A percentile compares a stretch with the other conserved stretches of the same genome.
Evolutionary conservation across 2,329 filamentous ascomycete genomes (phyloP).

Genomic region (Aspergillus unguis): DNA sequence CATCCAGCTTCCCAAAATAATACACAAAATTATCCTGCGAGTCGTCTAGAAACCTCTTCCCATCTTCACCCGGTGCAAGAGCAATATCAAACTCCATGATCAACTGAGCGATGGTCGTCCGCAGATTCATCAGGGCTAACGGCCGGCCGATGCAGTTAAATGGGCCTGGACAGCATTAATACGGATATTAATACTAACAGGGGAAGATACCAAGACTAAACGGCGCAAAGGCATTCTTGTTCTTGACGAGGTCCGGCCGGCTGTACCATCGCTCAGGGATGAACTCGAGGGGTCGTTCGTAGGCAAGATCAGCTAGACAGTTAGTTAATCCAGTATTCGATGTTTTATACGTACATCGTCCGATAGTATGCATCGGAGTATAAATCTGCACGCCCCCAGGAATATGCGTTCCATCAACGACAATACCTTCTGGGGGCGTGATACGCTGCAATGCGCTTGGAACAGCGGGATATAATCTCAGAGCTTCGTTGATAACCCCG

Average conservation of each 20-base stretch:
- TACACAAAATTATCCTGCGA: constrained; percentile 39
- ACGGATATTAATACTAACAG: neutral
- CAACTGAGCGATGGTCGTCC: constrained; percentile 33
- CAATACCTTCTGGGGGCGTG: constrained; percentile 18
- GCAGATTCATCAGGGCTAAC: constrained; percentile 37
- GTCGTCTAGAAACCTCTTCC: constrained; percentile 27
- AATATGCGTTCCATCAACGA: constrained; percentile 16
- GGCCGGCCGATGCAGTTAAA: constrained; percentile 38
- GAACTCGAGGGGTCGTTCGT: constrained; percentile 23
- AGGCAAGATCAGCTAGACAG: constrained; percentile 25
- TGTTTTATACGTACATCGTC: constrained; percentile 21
- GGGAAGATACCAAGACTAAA: constrained; percentile 30
- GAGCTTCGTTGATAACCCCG: constrained; percentile 16
- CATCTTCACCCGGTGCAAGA: constrained; percentile 38
- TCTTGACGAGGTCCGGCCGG: constrained; percentile 32
- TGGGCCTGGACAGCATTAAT: constrained; percentile 18
- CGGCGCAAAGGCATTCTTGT: constrained; percentile 33
- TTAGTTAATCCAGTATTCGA: neutral
- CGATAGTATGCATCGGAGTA: constrained; percentile 22
- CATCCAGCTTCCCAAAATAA: constrained; percentile 15
- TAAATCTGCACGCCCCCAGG: constrained; percentile 21
- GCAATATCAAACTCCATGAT: constrained; percentile 35
- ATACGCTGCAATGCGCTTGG: constrained; percentile 10
- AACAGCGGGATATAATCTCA: constrained; percentile 14
- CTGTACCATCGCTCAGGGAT: constrained; percentile 35